Evolutionary conservation across 2,329 filamentous ascomycete genomes (phyloP).

Genomic region (Cordyceps pruinosa): DNA sequence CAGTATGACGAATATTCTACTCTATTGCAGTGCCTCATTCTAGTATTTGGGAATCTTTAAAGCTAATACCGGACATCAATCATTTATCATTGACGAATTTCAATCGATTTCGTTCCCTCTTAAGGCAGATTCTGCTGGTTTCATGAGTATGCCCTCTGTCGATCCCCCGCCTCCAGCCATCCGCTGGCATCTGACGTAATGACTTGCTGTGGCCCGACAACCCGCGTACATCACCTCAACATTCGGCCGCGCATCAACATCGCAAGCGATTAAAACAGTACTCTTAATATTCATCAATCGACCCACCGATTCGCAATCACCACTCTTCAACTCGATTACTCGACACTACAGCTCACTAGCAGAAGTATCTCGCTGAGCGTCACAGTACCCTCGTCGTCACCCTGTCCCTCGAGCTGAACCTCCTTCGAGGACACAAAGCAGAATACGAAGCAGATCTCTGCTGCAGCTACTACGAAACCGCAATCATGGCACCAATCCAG

Average conservation of each 20-base stretch:
- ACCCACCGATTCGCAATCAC: neutral
- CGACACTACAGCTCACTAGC: neutral
- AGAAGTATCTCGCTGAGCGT: neutral
- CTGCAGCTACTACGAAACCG: too few species aligned
- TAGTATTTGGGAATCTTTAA: too few species aligned
- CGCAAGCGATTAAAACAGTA: too few species aligned
- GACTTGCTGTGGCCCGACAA: slow-evolving; percentile 5
- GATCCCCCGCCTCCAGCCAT: neutral
- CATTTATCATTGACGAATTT: too few species aligned
- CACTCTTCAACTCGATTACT: neutral
- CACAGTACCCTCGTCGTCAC: neutral
- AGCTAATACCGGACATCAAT: too few species aligned
- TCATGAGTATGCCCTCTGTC: neutral
- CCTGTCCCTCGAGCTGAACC: too few species aligned
- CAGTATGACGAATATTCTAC: too few species aligned
- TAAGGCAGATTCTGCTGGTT: too few species aligned
- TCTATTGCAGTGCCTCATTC: too few species aligned
- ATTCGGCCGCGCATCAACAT: too few species aligned
- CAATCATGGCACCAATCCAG: slow-evolving; percentile 53
- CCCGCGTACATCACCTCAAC: neutral
- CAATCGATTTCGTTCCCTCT: too few species aligned
- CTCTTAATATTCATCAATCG: neutral
- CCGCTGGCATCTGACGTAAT: slow-evolving; percentile 12
- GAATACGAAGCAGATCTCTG: neutral
- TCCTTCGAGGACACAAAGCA: too few species aligned